phyloP scores from a whole-genome alignment of 208 protist species.

The Pavlovales sp. region DNA sequence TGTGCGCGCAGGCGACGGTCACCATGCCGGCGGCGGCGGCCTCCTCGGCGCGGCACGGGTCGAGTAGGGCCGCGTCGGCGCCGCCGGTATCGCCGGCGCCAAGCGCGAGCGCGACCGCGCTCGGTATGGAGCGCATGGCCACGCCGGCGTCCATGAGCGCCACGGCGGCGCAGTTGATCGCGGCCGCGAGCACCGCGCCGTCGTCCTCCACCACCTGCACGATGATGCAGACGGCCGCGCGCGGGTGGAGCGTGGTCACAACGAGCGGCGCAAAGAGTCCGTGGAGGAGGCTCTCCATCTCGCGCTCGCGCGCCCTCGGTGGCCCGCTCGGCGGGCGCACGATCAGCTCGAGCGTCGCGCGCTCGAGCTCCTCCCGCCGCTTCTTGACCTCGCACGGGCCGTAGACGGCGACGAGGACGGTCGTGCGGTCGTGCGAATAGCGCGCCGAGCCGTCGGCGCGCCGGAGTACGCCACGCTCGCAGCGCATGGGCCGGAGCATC shows the following conservation, averaged over 20 bases:
- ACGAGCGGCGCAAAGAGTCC: constrained; percentile 63
- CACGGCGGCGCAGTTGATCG: constrained; percentile 74
- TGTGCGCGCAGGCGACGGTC: no score
- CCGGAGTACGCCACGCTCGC: constrained; percentile 68
- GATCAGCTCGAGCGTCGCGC: constrained; percentile 48
- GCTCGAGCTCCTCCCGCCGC: constrained; percentile 60
- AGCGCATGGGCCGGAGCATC: constrained; percentile 59
- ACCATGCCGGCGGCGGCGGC: no score
- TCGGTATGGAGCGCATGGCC: constrained; percentile 59
- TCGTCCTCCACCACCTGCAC: constrained; percentile 71
- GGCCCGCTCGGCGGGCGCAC: constrained; percentile 35
- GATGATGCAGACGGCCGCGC: constrained; percentile 53
- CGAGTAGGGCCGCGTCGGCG: no score
- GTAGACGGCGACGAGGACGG: constrained; percentile 67
- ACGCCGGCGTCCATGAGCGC: constrained; percentile 75
- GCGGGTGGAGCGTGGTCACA: constrained; percentile 53
- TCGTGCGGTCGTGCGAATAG: constrained; percentile 72
- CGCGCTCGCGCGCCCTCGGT: constrained; percentile 63
- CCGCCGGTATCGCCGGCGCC: no score
- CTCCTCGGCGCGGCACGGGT: no score
- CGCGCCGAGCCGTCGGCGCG: constrained; percentile 72
- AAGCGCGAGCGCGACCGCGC: neutral
- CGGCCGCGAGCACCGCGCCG: constrained; percentile 68
- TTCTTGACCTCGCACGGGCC: constrained; percentile 68
- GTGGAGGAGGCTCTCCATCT: constrained; percentile 62